Conservation (phyloP, 768 basidiomycete genomes). For the Terana coerulea region DNA sequence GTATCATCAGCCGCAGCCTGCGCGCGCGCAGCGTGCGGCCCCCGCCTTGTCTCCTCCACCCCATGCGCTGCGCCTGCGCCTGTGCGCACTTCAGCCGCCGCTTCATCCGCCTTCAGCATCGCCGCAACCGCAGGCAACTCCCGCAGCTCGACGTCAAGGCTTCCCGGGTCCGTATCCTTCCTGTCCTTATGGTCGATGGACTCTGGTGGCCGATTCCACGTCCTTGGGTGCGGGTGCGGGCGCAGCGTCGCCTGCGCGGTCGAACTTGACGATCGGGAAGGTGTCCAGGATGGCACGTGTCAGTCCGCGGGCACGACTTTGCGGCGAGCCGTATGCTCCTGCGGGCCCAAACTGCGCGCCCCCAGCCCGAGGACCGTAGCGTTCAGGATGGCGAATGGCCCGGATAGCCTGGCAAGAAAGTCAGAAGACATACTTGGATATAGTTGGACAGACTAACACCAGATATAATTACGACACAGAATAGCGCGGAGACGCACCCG, state of each 20-base stretch:
- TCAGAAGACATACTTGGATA: background rate
- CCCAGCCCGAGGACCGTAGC: conserved; percentile 75
- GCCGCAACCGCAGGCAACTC: conserved; percentile 7
- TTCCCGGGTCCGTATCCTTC: conserved; percentile 1
- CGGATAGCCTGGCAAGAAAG: conserved; percentile 56
- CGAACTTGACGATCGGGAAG: conserved; percentile 90
- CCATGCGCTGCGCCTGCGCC: background rate
- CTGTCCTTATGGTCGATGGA: background rate
- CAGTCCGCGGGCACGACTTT: conserved; percentile 78
- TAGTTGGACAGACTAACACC: conserved; percentile 45
- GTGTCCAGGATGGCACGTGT: conserved; percentile 93
- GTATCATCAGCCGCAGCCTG: background rate
- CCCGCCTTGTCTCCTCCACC: background rate
- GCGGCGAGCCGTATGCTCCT: conserved; percentile 28
- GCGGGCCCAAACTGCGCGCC: conserved; percentile 11
- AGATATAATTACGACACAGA: conserved; percentile 79
- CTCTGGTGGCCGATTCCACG: conserved; percentile 21
- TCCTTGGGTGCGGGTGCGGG: conserved; percentile 24
- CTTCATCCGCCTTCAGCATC: background rate
- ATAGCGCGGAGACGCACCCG: conserved; percentile 81
- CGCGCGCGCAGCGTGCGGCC: background rate
- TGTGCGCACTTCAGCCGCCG: background rate
- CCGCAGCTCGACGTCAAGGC: conserved; percentile 7
- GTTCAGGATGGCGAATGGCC: conserved; percentile 83
- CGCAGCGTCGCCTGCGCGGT: conserved; percentile 12